Evolutionary conservation across 805 yeast species (phyloP).

Genomic region (Yamadazyma olivae): DNA sequence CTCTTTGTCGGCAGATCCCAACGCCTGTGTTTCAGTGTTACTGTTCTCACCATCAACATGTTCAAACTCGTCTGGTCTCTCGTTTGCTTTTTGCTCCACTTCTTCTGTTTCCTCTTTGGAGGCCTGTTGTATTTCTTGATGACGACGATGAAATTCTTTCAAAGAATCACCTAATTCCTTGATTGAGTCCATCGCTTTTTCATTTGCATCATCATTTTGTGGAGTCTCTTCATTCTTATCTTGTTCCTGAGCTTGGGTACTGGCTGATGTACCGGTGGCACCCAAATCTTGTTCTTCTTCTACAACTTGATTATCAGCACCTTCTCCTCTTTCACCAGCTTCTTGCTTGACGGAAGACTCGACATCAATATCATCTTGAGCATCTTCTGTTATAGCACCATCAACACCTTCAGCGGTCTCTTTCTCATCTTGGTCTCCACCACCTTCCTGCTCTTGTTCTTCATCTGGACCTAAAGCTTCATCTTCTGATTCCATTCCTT

Average conservation of each 20-base stretch:
- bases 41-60: slow-evolving; percentile 80
- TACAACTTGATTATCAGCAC: slow-evolving; percentile 52
- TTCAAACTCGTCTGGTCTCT: slow-evolving; percentile 81
- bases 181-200: slow-evolving; percentile 70
- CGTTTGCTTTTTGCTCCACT: slow-evolving; percentile 52
- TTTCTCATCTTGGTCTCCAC: slow-evolving; percentile 33
- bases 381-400: slow-evolving; percentile 44
- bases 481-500: slow-evolving; percentile 25
- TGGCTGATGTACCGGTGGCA: slow-evolving; percentile 53
- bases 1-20: slow-evolving; percentile 85
- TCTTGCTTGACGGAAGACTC: slow-evolving; percentile 61
- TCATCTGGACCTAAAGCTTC: slow-evolving; percentile 29
- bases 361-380: slow-evolving; percentile 45
- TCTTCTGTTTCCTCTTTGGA: slow-evolving; percentile 48
- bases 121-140: slow-evolving; percentile 80
- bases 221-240: slow-evolving; percentile 39
- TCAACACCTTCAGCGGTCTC: slow-evolving; percentile 50
- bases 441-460: slow-evolving; percentile 39
- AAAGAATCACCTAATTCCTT: slow-evolving; percentile 88
- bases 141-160: slow-evolving; percentile 87
- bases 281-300: slow-evolving; percentile 69
- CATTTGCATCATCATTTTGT: slow-evolving; percentile 51
- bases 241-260: slow-evolving; percentile 39
- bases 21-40: slow-evolving; percentile 80
- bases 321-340: slow-evolving; percentile 59